Evolutionary conservation across 106 monocot genomes (phyloP), one percentile per base, ranked within the genome.

Genomic region (Triglochin maritima): DNA sequence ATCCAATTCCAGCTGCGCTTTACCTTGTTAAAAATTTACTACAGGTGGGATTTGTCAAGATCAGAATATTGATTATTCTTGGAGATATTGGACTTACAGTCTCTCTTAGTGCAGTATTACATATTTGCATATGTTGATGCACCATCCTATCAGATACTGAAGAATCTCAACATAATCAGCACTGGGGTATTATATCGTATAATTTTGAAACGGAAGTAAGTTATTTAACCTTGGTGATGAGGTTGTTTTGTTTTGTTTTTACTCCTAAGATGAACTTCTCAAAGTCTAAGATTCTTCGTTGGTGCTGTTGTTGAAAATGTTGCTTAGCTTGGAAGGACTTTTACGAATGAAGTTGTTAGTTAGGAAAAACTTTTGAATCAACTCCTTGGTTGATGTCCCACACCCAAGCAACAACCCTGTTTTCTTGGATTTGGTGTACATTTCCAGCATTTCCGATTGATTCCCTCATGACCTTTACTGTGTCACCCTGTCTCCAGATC

Each of bases 121-220:
- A 98, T 98, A 61, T 98, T 98, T 78, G 85, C 83, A 9, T 91
- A 91, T 76, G 91, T 98, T 73, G 96, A 98, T 82, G 96, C 96
- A 54, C 96, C 96, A 60, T 81, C 90, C 46, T 98, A 98, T 69
- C 96, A 98, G 78, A 98, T 98, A 66, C 49, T 98, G 81, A 98
- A 98, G 81, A 98, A 98, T 57, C 71, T 98, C n/a, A 98, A 98
- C 71, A 98, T 98, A 56, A 88, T 98, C 64, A 98, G 90, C 70
- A 98, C 96, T 51, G 96, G 96, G 10, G 77, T 98, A 57, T 64
- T 98, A 53, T 98, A 98, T 62, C 88, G 84, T 44, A 79, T 98
- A 62, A 88, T 98, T 72, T 82, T 98, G 48, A 98, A 98, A 61
- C 85, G 77, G 69, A 91, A 84, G 96, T 91, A 84, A 86, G 86